A percentile compares a stretch with the other conserved stretches of the same genome.
Conservation (phyloP, 441 rosid genomes). For the Aquilaria agallochum region DNA sequence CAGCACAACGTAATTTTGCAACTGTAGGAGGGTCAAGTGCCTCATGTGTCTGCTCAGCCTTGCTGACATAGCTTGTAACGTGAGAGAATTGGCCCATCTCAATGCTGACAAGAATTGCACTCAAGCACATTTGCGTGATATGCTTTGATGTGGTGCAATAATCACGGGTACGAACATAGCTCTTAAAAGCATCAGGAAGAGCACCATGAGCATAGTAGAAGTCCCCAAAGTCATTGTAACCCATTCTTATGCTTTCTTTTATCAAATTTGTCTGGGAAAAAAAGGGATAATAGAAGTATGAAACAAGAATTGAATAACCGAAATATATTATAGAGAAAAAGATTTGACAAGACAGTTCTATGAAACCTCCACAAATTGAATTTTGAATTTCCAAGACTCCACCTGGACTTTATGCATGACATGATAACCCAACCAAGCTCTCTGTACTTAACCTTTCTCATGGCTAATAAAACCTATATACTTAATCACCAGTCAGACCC, state of each 20-base stretch:
- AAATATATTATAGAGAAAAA: too few species aligned
- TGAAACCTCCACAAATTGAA: too few species aligned
- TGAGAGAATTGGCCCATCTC: conserved; percentile 98
- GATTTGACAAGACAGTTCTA: too few species aligned
- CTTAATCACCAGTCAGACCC: too few species aligned
- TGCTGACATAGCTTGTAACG: conserved; percentile 85
- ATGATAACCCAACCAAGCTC: too few species aligned
- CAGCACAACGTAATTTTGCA: conserved; percentile 85
- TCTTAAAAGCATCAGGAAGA: conserved; percentile 87
- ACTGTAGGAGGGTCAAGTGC: conserved; percentile 59
- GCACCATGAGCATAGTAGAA: conserved; percentile 86
- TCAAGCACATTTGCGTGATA: conserved; percentile 90
- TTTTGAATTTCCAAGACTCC: too few species aligned
- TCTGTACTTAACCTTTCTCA: too few species aligned
- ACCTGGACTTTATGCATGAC: too few species aligned
- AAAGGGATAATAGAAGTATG: background rate
- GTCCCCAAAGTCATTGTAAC: conserved; percentile 97
- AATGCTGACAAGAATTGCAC: conserved; percentile 89
- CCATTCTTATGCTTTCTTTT: conserved; percentile 98
- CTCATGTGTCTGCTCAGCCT: conserved; percentile 90
- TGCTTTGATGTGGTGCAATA: conserved; percentile 97
- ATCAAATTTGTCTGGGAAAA: conserved; percentile 83
- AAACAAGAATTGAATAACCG: too few species aligned
- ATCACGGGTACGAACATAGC: conserved; percentile 87
- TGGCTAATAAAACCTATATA: too few species aligned